Conservation (phyloP, 176 grass and related monocot genomes). For the Rhynchospora pubera region DNA sequence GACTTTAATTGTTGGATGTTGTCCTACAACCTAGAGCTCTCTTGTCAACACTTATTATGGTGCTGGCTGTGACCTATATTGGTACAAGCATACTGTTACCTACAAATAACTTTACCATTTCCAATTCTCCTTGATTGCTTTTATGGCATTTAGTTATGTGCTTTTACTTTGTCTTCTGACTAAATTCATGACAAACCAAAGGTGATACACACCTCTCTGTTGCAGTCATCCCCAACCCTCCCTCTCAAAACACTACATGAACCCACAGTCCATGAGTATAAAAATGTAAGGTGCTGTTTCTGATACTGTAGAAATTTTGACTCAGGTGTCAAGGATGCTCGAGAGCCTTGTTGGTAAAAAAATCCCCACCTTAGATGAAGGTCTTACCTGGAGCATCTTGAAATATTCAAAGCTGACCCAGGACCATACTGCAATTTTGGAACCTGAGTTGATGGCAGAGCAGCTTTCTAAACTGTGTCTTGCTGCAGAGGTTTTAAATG, state of each 20-base stretch:
- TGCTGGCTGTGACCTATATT: neutral
- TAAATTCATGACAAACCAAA: neutral
- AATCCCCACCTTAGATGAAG: conserved; percentile 33
- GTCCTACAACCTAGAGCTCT: neutral
- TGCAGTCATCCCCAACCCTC: neutral
- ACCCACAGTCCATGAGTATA: neutral
- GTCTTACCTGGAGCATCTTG: conserved; percentile 56
- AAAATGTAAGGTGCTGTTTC: neutral
- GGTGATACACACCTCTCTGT: neutral
- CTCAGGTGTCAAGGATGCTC: conserved; percentile 48
- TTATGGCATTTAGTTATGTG: neutral
- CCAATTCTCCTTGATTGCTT: neutral
- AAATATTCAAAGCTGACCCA: conserved; percentile 36
- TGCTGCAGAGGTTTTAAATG: conserved; percentile 64
- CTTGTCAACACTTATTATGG: neutral
- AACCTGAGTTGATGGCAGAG: conserved; percentile 36
- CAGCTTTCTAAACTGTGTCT: conserved; percentile 47
- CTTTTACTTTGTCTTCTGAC: neutral
- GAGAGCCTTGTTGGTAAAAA: conserved; percentile 41
- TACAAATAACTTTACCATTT: neutral
- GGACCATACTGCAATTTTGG: conserved; percentile 17
- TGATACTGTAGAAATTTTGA: conserved; percentile 16
- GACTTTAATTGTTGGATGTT: neutral
- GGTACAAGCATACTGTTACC: neutral
- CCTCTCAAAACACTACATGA: neutral